phyloP scores from a whole-genome alignment of 208 protist genomes.

The Lotmaria passim region DNA sequence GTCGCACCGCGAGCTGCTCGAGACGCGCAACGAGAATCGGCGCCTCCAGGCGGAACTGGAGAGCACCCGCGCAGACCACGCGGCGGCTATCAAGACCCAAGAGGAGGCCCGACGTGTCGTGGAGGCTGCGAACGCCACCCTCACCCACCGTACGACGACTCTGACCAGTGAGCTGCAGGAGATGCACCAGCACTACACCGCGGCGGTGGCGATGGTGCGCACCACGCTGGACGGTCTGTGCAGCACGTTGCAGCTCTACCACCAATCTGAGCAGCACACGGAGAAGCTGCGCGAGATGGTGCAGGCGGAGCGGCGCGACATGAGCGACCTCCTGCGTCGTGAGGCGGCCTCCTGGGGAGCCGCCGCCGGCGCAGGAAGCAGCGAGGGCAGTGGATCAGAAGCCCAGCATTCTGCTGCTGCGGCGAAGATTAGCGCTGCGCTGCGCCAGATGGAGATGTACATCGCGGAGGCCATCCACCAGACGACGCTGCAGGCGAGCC shows the following conservation, averaged over 20 bases:
- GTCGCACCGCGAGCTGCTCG: conserved; percentile 37
- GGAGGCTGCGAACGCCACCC: conserved; percentile 48
- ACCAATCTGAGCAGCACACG: conserved; percentile 46
- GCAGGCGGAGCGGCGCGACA: conserved; percentile 53
- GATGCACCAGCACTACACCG: conserved; percentile 52
- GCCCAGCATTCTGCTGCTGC: conserved; percentile 29
- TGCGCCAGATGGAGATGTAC: conserved; percentile 52
- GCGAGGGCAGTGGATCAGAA: conserved; percentile 11
- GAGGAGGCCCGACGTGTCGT: conserved; percentile 29
- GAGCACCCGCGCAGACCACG: conserved; percentile 14
- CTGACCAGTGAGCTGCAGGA: conserved; percentile 36
- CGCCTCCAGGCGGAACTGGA: conserved; percentile 24
- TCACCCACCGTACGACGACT: conserved; percentile 41
- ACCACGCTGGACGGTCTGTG: conserved; percentile 46
- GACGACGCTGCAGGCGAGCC: conserved; percentile 33
- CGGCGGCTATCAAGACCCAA: conserved; percentile 1
- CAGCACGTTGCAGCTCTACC: conserved; percentile 48
- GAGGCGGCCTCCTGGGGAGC: conserved; percentile 39
- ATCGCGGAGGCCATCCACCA: conserved; percentile 51
- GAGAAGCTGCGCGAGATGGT: conserved; percentile 56
- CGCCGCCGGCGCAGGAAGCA: not conserved
- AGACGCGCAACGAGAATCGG: conserved; percentile 28
- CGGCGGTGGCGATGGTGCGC: conserved; percentile 46
- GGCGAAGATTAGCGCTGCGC: conserved; percentile 28
- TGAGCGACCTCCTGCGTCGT: conserved; percentile 61